Conservation (phyloP, 2,329 filamentous ascomycete genomes). For the Exserohilum turcica region DNA sequence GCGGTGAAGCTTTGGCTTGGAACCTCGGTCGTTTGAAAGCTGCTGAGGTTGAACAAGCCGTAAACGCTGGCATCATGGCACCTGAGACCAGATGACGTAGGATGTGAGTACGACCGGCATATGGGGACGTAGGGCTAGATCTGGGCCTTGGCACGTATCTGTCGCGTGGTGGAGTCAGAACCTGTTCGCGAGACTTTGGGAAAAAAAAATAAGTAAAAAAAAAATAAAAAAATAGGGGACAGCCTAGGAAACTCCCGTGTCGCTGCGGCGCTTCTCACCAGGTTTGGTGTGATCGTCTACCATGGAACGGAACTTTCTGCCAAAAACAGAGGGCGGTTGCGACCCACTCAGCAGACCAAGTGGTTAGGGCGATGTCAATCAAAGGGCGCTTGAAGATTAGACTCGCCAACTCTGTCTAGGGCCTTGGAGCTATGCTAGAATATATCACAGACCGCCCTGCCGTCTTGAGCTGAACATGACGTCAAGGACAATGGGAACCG, state of each 20-base stretch:
- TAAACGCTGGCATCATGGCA: neutral
- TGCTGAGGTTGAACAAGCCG: neutral
- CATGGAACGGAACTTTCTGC: neutral
- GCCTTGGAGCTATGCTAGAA: conserved; percentile 2
- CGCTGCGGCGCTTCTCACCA: neutral
- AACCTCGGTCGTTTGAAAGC: neutral
- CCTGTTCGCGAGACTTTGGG: conserved; percentile 6
- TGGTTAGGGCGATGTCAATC: conserved; percentile 1
- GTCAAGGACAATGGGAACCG: neutral
- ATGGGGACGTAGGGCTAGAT: conserved; percentile 3
- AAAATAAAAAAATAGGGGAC: neutral
- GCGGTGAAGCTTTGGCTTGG: conserved; percentile 2
- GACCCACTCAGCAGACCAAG: neutral
- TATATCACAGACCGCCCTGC: conserved; percentile 9
- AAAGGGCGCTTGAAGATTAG: conserved; percentile 2
- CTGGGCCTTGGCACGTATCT: conserved; percentile 1
- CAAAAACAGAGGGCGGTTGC: neutral
- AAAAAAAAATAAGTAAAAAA: conserved; percentile 2
- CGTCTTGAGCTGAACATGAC: neutral
- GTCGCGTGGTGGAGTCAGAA: conserved; percentile 3
- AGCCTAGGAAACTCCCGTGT: neutral
- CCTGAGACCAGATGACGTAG: conserved; percentile 3
- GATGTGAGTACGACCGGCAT: neutral
- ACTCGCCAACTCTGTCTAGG: conserved; percentile 21
- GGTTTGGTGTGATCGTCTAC: conserved; percentile 3